A percentile compares a stretch with the other conserved stretches of the same genome.
phyloP scores from a whole-genome alignment of 495 filamentous ascomycete species.

The Articulospora tetracladia region DNA sequence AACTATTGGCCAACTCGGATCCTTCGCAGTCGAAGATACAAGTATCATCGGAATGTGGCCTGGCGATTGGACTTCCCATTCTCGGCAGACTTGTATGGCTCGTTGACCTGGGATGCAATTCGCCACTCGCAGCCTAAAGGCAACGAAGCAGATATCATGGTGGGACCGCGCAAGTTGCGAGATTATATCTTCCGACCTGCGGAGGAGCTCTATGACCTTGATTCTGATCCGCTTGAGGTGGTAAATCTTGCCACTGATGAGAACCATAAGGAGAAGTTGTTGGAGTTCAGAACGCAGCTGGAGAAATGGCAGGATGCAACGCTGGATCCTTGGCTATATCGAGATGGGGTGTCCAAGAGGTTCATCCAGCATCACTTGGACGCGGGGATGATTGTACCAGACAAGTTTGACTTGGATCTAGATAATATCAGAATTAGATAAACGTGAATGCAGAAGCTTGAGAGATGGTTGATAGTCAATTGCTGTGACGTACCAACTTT shows the following conservation, averaged over 20 bases:
- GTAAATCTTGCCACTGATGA: slow-evolving; percentile 30
- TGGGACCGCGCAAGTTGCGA: slow-evolving; percentile 32
- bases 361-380: slow-evolving; percentile 29
- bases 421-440: not conserved
- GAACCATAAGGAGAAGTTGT: slow-evolving; percentile 22
- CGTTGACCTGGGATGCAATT: slow-evolving; percentile 39
- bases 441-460: not conserved
- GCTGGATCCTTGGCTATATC: slow-evolving; percentile 38
- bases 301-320: slow-evolving; percentile 37
- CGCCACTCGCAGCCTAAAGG: slow-evolving; percentile 27
- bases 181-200: slow-evolving; percentile 37
- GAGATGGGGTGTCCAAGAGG: slow-evolving; percentile 34
- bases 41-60: slow-evolving; percentile 45
- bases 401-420: slow-evolving; percentile 31
- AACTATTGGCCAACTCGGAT: slow-evolving; percentile 46
- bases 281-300: slow-evolving; percentile 26
- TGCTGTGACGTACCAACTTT: no score
- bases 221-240: slow-evolving; percentile 36
- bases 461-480: no score
- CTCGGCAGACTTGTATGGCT: slow-evolving; percentile 40
- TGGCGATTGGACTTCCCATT: slow-evolving; percentile 45
- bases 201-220: slow-evolving; percentile 41
- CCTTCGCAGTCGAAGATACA: slow-evolving; percentile 36
- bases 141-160: slow-evolving; percentile 24
- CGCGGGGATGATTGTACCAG: slow-evolving; percentile 33